Conservation (phyloP, 345 rosid species). For the Arabis alpina region DNA sequence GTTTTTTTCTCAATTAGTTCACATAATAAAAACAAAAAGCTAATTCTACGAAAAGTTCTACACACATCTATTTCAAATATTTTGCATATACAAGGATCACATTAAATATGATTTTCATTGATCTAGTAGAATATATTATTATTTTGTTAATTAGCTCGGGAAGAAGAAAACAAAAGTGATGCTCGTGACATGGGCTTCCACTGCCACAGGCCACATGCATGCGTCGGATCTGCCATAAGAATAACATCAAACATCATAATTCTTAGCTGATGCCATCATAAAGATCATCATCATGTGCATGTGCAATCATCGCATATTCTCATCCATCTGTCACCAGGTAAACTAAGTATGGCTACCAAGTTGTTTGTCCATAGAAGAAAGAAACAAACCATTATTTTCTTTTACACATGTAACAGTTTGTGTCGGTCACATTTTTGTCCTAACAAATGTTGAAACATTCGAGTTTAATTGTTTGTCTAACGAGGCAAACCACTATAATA, state of each 20-base stretch:
- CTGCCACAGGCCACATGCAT: constrained; percentile 39
- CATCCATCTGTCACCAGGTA: constrained; percentile 39
- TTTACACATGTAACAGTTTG: constrained; percentile 13
- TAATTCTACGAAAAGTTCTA: constrained; percentile 14
- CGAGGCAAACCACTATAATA: no score
- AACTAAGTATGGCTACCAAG: constrained; percentile 23
- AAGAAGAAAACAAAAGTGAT: constrained; percentile 33
- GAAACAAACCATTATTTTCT: not conserved
- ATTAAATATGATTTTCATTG: constrained; percentile 2
- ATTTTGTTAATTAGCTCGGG: not conserved
- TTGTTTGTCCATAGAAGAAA: constrained; percentile 34
- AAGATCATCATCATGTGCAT: constrained; percentile 37
- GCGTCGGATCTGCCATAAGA: constrained; percentile 39
- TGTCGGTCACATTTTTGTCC: constrained; percentile 31
- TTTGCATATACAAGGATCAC: constrained; percentile 1
- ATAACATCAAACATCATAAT: constrained; percentile 35
- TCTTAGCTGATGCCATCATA: constrained; percentile 33
- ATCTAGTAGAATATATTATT: not conserved
- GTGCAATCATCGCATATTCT: constrained; percentile 36
- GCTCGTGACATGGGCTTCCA: constrained; percentile 42
- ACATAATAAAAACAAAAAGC: not conserved
- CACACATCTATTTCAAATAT: not conserved
- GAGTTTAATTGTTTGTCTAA: no score
- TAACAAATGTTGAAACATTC: constrained; percentile 2
- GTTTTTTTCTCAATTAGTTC: not conserved